Evolutionary conservation across 306 rosid genomes (phyloP).

Genomic region (Corylus heterophylla): DNA sequence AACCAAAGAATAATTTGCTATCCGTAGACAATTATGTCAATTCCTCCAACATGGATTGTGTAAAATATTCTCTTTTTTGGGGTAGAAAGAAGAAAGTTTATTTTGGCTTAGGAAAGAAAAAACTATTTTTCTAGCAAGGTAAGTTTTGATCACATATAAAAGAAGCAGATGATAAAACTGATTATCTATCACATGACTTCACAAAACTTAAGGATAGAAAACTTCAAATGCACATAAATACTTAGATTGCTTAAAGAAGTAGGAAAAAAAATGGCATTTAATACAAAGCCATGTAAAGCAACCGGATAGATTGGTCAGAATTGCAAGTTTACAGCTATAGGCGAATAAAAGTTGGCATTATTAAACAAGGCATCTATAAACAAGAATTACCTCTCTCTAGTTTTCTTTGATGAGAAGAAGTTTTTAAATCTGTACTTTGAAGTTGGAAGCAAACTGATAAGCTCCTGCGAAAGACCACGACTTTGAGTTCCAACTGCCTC

Average conservation of each 20-base stretch:
- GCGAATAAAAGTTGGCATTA: neutral
- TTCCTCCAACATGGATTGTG: neutral
- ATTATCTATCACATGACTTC: neutral
- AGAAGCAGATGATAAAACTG: neutral
- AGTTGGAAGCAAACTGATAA: slow-evolving; percentile 74
- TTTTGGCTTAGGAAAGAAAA: neutral
- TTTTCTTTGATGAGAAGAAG: slow-evolving; percentile 73
- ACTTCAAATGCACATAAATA: neutral
- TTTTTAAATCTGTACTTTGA: slow-evolving; percentile 63
- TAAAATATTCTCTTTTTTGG: neutral
- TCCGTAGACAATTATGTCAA: neutral
- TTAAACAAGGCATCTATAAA: slow-evolving; percentile 5
- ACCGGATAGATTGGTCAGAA: neutral
- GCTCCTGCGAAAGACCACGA: slow-evolving; percentile 83
- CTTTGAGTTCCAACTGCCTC: slow-evolving; percentile 88
- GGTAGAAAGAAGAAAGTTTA: neutral
- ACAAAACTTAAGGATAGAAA: neutral
- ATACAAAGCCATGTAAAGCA: neutral
- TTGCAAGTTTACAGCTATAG: neutral
- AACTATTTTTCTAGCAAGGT: neutral
- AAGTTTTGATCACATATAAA: neutral
- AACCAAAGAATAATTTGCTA: neutral
- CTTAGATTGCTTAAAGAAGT: neutral
- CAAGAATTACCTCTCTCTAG: slow-evolving; percentile 59
- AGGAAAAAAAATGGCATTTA: neutral